Evolutionary conservation across 2,329 filamentous ascomycete species (phyloP), one percentile per base, ranked within the genome.

Genomic region (Cercospora sp.): DNA sequence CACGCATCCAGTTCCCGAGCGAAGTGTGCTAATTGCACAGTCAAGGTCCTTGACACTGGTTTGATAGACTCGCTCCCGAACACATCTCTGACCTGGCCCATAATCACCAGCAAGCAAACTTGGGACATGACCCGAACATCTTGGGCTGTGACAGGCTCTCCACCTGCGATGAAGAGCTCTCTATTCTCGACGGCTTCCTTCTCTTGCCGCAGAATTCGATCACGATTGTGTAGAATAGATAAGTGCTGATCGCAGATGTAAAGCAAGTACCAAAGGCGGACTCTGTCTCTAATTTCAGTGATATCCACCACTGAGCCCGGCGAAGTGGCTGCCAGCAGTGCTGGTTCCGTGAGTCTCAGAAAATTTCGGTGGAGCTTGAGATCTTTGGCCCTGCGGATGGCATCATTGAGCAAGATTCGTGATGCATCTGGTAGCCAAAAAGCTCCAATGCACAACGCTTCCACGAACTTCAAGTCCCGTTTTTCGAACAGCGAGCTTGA

Each of bases 211-310:
- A 88, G 85, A 8, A 88, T 84, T 0, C 86, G 84, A 1, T 86
- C 85, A 2, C 88, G 81, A 2, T 86, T 86, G 64, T 89, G 89
- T 0, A 88, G 79, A 24, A 88, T 89, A 18, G 86, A 87, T 30
- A 89, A 86, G 75, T 90, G 88, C 69, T 89, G 88, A 72, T 90
- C 88, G 73, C 87, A 89, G 1, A 89, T 86, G 72, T 89, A 90
- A 0, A 89, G 77, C 37, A 88, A 75, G 75, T 88, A 89, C 87
- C 87, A 89, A 12, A 89, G 77, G 21, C 88, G 81, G 3, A 87
- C 82, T 40, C 84, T 83, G 66, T 88, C 86, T 66, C 82, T 81
- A 0, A 82, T 82, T 53, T 85, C 65, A 21, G 53, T 28, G 13
- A 57, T 49, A n/a, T 32, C 37, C 18, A 13, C 82, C 12, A 81